These are phyloP conservation scores for Fusarium algeriense DNA, from an alignment of 2,329 filamentous ascomycete species.

Conservation along the genomic window DNA sequence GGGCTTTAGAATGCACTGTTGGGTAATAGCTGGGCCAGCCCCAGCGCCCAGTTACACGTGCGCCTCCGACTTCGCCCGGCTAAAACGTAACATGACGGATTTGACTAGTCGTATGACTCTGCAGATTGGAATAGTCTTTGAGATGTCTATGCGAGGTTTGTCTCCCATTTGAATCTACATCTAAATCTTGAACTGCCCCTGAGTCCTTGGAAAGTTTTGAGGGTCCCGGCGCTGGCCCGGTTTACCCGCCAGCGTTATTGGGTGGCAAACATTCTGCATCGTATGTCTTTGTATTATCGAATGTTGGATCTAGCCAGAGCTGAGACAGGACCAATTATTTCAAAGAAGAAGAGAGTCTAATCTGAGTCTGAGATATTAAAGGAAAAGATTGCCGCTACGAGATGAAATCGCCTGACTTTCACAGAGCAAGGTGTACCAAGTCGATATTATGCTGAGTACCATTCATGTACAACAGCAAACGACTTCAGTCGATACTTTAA, in stretches of 20 bases:
- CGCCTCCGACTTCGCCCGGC: slow-evolving; percentile 42
- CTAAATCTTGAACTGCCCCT: slow-evolving; percentile 25
- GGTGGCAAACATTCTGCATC: slow-evolving; percentile 27
- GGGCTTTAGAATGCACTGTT: slow-evolving; percentile 37
- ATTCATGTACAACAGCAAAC: slow-evolving; percentile 5
- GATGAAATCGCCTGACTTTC: not conserved
- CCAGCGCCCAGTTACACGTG: slow-evolving; percentile 28
- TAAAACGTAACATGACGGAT: slow-evolving; percentile 39
- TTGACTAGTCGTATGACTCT: slow-evolving; percentile 42
- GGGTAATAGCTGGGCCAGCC: slow-evolving; percentile 39
- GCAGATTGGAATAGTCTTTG: slow-evolving; percentile 15
- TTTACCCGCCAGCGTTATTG: slow-evolving; percentile 34
- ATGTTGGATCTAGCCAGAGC: slow-evolving; percentile 10
- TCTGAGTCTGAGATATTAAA: slow-evolving; percentile 1
- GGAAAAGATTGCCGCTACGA: slow-evolving; percentile 7
- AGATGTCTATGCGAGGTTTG: slow-evolving; percentile 27
- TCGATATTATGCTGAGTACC: not conserved
- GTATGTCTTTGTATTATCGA: slow-evolving; percentile 27
- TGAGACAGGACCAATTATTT: not conserved
- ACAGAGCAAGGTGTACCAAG: not conserved
- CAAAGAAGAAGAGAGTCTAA: not conserved
- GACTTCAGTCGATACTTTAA: not conserved
- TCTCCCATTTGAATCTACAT: slow-evolving; percentile 21
- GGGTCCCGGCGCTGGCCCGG: slow-evolving; percentile 23
- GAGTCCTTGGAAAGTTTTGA: slow-evolving; percentile 7